Base-by-base conservation (phyloP, 768 basidiomycete genomes). In the Cystobasidium onofrii region DNA sequence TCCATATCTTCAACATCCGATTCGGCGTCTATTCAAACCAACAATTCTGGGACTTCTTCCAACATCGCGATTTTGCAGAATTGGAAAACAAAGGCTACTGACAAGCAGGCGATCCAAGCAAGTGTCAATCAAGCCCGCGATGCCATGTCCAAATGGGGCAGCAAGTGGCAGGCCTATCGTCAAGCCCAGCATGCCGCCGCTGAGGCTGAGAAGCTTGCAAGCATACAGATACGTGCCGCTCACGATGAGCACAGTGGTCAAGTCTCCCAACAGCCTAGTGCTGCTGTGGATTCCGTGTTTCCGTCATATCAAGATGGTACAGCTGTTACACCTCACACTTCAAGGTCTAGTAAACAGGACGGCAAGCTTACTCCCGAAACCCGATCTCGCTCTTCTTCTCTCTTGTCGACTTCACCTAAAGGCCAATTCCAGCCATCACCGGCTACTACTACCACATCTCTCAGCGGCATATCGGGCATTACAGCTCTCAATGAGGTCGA, bases 51-150 rank as follows among this genome's bases (percentile, higher is more conserved):
- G 13, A 27, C 73, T 2, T 57, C 69, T 4, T 50, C 67, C 31
- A 73, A 71, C 25, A 54, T 34, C 12, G 29, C 72, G 1, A 39
- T 75, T 12, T 23, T 75, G 31, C 52, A 75, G 17, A 61, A 33
- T 7, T 73, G 73, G 73, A 63, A 64, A 27, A 43, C 74, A 9
- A 75, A 75, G 57, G 74, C 74, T 18, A 54, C 74, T 1, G 74
- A 75, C 36, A 75, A 75, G 46, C 73, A 73, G 43, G 74, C 74
- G 25, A 31, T 75, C 13, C 70, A 71, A 72, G 69, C 67, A 13
- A 36, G 69, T 46, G 69, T 72, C 7, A 36, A 36, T 15, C 73
- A 72, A 34, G 74, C 73, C 1, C 74, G 46, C 23, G 75, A 75
- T 7, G 34, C 60, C 10, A 39, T 75, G 74, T 31, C 18, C 2